Conservation (phyloP, 768 basidiomycete genomes). For the Lentinus brumalis region DNA sequence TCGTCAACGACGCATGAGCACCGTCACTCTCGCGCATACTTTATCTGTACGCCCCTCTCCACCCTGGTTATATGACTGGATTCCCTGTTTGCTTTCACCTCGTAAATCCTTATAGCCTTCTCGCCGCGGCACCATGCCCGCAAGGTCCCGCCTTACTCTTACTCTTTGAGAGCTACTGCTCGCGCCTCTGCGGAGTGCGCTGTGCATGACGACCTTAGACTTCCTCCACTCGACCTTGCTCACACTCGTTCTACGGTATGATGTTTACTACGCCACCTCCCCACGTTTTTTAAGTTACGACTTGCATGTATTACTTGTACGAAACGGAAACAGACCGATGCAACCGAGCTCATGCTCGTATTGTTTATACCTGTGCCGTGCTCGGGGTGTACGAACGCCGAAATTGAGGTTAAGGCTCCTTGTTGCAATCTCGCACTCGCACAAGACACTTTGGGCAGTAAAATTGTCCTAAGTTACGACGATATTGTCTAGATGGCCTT, state of each 20-base stretch:
- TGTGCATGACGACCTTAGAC: not conserved
- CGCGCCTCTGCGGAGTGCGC: not conserved
- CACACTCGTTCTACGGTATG: slow-evolving; percentile 14
- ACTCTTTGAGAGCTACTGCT: not conserved
- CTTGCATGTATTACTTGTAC: slow-evolving; percentile 21
- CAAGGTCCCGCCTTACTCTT: slow-evolving; percentile 8
- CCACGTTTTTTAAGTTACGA: slow-evolving; percentile 14
- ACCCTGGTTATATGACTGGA: not conserved
- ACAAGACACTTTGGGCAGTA: too few species aligned
- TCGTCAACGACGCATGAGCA: slow-evolving; percentile 7
- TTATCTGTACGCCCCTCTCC: not conserved
- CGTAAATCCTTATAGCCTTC: slow-evolving; percentile 14
- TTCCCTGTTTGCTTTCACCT: slow-evolving; percentile 2
- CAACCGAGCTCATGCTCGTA: not conserved
- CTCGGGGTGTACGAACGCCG: too few species aligned
- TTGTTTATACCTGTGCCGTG: not conserved
- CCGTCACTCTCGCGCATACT: not conserved
- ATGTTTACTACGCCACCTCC: not conserved
- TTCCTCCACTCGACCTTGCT: slow-evolving; percentile 8
- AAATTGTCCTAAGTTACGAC: too few species aligned
- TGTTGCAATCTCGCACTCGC: too few species aligned
- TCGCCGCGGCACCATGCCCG: not conserved
- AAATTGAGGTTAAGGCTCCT: too few species aligned
- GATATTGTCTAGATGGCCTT: slow-evolving; percentile 72
- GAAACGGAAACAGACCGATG: slow-evolving; percentile 10